Evolutionary conservation across 2,329 filamentous ascomycete genomes (phyloP).

Genomic region (Hymenoscyphus albidus): DNA sequence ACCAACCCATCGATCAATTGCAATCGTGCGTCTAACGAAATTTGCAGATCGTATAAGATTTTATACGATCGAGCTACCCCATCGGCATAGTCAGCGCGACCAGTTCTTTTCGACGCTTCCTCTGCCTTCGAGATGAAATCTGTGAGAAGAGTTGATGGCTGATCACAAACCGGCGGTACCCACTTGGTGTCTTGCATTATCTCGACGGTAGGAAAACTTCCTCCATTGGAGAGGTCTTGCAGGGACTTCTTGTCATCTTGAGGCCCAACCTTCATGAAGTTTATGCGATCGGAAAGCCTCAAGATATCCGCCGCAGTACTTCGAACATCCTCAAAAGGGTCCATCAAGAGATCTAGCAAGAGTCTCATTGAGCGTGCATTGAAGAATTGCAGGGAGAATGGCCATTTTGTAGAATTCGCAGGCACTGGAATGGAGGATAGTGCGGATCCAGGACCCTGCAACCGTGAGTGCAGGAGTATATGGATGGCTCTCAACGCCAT

Average conservation of each 20-base stretch:
- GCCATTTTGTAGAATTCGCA: constrained; percentile 29
- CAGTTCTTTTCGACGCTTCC: constrained; percentile 61
- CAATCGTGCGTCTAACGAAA: constrained; percentile 41
- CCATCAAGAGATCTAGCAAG: constrained; percentile 74
- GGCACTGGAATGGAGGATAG: neutral
- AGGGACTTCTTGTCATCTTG: neutral
- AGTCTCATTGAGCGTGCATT: constrained; percentile 54
- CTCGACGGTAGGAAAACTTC: neutral
- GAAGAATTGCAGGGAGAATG: constrained; percentile 32
- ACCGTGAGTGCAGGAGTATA: constrained; percentile 52
- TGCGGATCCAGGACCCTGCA: constrained; percentile 24
- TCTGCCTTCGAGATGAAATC: constrained; percentile 52
- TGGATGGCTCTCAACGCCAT: constrained; percentile 69
- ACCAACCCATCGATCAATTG: constrained; percentile 56
- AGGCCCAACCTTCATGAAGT: constrained; percentile 13
- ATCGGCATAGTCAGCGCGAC: constrained; percentile 87
- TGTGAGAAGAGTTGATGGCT: constrained; percentile 36
- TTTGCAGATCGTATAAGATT: constrained; percentile 59
- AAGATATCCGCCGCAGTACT: constrained; percentile 51
- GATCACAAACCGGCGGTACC: neutral
- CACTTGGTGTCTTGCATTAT: neutral
- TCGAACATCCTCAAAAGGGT: constrained; percentile 91
- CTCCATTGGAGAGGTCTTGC: neutral
- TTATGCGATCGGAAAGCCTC: constrained; percentile 43
- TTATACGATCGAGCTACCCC: constrained; percentile 77